These are phyloP conservation scores for Orychophragmus violaceus DNA, from an alignment of 345 rosid genomes.

Conservation along the genomic window DNA sequence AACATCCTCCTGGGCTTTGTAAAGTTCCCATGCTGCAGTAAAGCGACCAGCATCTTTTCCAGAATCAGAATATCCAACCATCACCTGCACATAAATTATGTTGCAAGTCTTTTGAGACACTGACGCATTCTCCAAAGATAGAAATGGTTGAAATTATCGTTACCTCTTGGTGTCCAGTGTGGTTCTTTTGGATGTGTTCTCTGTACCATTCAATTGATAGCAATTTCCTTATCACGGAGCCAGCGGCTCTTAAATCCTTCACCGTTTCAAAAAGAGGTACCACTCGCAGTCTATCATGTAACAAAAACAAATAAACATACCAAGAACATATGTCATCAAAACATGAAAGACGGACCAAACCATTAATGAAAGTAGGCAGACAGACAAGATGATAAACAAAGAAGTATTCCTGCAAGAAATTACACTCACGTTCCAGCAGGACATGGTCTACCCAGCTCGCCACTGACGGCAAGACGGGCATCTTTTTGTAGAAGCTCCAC, in stretches of 20 bases:
- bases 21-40: constrained; percentile 99
- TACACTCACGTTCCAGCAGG: constrained; percentile 78
- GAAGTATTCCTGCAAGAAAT: constrained; percentile 3
- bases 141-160: neutral
- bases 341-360: neutral
- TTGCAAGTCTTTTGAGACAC: neutral
- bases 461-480: constrained; percentile 76
- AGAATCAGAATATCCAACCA: constrained; percentile 99
- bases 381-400: neutral
- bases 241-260: constrained; percentile 84
- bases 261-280: constrained; percentile 96
- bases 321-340: neutral
- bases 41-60: constrained; percentile 99
- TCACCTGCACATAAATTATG: constrained; percentile 42
- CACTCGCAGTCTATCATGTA: constrained; percentile 61
- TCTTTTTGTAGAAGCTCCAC: constrained; percentile 98
- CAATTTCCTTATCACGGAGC: constrained; percentile 71
- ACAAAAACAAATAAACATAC: neutral
- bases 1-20: constrained; percentile 98
- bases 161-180: constrained; percentile 92
- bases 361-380: neutral
- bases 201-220: constrained; percentile 92
- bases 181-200: constrained; percentile 73
- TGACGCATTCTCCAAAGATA: neutral
- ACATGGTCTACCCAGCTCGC: constrained; percentile 81